Conservation (phyloP, 768 basidiomycete species). For the Cystofilobasidium macerans region DNA sequence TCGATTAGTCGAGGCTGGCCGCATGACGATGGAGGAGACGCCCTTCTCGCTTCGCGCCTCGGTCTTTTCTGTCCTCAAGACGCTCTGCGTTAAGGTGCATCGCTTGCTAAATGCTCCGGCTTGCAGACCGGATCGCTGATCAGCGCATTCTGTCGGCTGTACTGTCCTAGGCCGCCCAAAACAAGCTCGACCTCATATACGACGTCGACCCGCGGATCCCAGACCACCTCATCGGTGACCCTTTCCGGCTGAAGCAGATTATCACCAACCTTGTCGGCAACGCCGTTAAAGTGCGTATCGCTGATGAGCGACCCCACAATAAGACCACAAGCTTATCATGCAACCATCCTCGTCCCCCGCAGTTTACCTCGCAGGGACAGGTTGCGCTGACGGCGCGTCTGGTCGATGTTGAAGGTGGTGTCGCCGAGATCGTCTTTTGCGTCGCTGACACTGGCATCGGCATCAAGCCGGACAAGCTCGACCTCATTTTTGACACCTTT, state of each 20-base stretch:
- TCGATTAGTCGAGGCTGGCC: slow-evolving; percentile 79
- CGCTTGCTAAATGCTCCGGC: neutral
- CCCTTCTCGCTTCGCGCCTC: slow-evolving; percentile 94
- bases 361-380: slow-evolving; percentile 58
- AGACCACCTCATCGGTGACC: slow-evolving; percentile 93
- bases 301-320: no score
- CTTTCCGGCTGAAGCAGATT: slow-evolving; percentile 73
- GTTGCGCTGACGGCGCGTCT: slow-evolving; percentile 80
- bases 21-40: slow-evolving; percentile 99
- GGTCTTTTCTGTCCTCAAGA: slow-evolving; percentile 94
- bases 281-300: slow-evolving; percentile 43
- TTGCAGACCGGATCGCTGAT: neutral
- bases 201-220: slow-evolving; percentile 92
- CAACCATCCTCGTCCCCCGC: neutral
- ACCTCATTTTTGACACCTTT: slow-evolving; percentile 97
- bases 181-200: slow-evolving; percentile 89
- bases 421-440: slow-evolving; percentile 88
- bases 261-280: slow-evolving; percentile 37
- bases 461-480: slow-evolving; percentile 95
- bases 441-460: slow-evolving; percentile 97
- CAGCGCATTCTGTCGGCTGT: neutral
- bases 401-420: slow-evolving; percentile 59
- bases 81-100: slow-evolving; percentile 70
- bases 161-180: slow-evolving; percentile 60
- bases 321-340: no score